Evolutionary conservation across 306 rosid genomes (phyloP).

Genomic region (Cotoneaster glaucophyllus): DNA sequence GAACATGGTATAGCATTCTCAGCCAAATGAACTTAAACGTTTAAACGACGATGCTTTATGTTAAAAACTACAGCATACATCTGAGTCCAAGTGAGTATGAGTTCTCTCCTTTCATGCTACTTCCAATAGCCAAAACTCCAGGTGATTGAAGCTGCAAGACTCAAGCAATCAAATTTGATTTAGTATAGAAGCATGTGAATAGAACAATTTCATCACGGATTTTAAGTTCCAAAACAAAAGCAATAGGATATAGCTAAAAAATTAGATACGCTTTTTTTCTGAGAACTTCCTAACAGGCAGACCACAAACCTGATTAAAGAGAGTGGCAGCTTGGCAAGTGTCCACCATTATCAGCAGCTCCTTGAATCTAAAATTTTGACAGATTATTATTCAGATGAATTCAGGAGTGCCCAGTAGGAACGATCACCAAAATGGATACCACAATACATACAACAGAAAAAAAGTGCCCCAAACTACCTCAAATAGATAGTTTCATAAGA

Average conservation of each 20-base stretch:
- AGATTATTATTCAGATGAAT: constrained; percentile 14
- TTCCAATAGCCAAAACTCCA: constrained; percentile 91
- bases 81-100: constrained; percentile 96
- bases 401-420: constrained; percentile 8
- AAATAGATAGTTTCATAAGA: neutral
- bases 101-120: constrained; percentile 97
- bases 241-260: neutral
- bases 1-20: constrained; percentile 7
- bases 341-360: constrained; percentile 98
- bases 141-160: constrained; percentile 87
- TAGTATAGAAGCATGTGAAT: constrained; percentile 8
- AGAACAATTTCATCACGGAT: neutral
- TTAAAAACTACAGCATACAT: constrained; percentile 47
- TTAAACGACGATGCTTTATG: neutral
- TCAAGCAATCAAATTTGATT: constrained; percentile 27
- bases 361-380: constrained; percentile 64
- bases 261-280: neutral
- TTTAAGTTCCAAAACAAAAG: neutral
- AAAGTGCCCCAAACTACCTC: neutral
- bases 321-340: constrained; percentile 95
- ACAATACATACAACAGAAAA: neutral
- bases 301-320: constrained; percentile 79
- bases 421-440: neutral
- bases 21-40: neutral
- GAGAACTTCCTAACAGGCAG: neutral